Conservation (phyloP, 2,329 filamentous ascomycete species). For the Ophiognomonia clavigignenti-juglandacearum region DNA sequence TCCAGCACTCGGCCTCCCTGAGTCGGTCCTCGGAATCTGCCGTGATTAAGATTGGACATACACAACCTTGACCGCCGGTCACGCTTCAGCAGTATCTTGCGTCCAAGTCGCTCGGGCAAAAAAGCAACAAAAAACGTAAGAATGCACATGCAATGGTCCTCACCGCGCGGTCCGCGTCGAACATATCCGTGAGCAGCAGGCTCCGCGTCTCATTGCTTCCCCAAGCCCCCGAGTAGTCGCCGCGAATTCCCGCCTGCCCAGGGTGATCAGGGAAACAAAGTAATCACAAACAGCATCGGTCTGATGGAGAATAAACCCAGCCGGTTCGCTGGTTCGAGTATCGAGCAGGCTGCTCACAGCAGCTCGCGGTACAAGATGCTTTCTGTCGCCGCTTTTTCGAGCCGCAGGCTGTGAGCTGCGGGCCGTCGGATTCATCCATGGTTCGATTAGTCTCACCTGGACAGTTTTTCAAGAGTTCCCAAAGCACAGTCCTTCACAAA, state of each 20-base stretch:
- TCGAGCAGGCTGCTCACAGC: no score
- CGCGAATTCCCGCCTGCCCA: constrained; percentile 4
- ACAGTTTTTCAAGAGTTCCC: no score
- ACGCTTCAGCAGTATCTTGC: neutral
- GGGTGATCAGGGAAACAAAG: constrained; percentile 7
- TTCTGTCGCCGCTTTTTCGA: constrained; percentile 4
- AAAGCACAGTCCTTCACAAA: no score
- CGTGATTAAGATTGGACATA: constrained; percentile 4
- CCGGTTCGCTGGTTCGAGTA: constrained; percentile 7
- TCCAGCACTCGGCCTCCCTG: neutral
- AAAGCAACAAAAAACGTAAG: constrained; percentile 6
- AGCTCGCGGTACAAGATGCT: constrained; percentile 1
- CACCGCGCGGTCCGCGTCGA: constrained; percentile 7
- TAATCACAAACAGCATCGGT: no score
- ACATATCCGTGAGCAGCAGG: constrained; percentile 5
- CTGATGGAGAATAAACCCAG: constrained; percentile 7
- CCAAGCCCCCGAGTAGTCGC: constrained; percentile 5
- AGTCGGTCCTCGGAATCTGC: constrained; percentile 4
- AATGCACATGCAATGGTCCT: constrained; percentile 7
- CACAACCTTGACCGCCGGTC: constrained; percentile 3
- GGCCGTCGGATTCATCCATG: no score
- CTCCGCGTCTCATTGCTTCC: constrained; percentile 6
- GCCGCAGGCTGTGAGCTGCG: neutral
- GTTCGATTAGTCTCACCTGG: no score
- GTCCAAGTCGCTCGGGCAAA: constrained; percentile 4